Evolutionary conservation across 1,284 basidiomycete species (phyloP), one percentile per base, ranked within the genome.

Genomic region (Erythrobasidium hasegawianum): DNA sequence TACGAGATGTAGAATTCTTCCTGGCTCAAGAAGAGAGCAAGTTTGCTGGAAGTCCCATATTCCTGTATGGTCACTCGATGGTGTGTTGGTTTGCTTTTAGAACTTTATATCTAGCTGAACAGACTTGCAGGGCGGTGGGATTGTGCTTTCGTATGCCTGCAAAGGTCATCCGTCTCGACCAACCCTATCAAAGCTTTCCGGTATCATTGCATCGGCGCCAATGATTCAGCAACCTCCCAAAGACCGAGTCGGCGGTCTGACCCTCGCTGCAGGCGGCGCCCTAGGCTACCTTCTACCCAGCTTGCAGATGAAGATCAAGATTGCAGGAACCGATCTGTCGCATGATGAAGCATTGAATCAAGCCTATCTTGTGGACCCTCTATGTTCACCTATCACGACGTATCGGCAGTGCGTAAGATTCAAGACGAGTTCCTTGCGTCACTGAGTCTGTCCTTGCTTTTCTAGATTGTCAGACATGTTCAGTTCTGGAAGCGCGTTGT

Each of bases 41-140:
- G 4, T 26, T 57, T 27, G 41, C 62, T 11, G 26, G 13, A 13
- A 70, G 73, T 4, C 70, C 72, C 16, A 68, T 80, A 33, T 80
- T 75, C 69, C 61, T 79, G 40, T 71, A 76, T 52, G 79, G 79
- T 5, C 79, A 80, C 67, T 77, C 75, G 61, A 80, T 79, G 79
- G 76, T 71, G 20, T 13, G 60, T 26, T 33, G 2, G 27, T 18
- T n/a, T 20, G n/a, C 14, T 5, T 47, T 8, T 47, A 5, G 22
- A 5, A 5, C 8, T 5, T 18, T 18, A 5, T 5, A 47, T 24
- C 22, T 5, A 18, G 14, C 43, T 47, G 14, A 47, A 18, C 11
- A n/a, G 27, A 40, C 14, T 1, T n/a, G 26, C 38, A 53, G 64
- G 62, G 57, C 14, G 53, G 57, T n/a, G 57, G 60, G 9, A 54